A percentile compares a stretch with the other conserved stretches of the same genome.
Conservation (phyloP, 805 yeast species). For the Nakazawaea ernobii region DNA sequence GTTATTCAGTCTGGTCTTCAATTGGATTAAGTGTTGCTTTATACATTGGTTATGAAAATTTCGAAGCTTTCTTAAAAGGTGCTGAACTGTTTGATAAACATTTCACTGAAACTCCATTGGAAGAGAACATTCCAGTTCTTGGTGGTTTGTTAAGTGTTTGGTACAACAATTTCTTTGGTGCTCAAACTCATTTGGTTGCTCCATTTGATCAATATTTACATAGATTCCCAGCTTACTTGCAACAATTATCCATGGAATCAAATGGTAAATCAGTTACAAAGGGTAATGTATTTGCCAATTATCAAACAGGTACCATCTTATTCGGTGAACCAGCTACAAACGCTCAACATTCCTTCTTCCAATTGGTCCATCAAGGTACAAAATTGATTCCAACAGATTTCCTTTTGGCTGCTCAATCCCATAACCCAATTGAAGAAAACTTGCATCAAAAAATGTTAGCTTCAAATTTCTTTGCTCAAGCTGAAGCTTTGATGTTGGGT, state of each 20-base stretch:
- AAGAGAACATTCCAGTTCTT: slow-evolving; percentile 84
- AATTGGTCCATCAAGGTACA: slow-evolving; percentile 98
- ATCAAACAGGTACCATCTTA: slow-evolving; percentile 92
- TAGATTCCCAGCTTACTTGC: slow-evolving; percentile 99
- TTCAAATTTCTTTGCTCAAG: slow-evolving; percentile 98
- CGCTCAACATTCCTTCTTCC: slow-evolving; percentile 99
- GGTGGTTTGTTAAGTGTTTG: slow-evolving; percentile 95
- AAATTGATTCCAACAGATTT: slow-evolving; percentile 96
- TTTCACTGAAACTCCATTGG: slow-evolving; percentile 77
- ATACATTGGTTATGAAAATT: slow-evolving; percentile 93
- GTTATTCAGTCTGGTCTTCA: slow-evolving; percentile 99
- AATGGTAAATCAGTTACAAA: slow-evolving; percentile 97
- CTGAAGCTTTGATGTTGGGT: slow-evolving; percentile 97
- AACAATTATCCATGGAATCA: slow-evolving; percentile 98
- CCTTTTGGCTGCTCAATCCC: slow-evolving; percentile 94
- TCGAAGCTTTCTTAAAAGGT: slow-evolving; percentile 88
- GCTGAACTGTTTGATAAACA: slow-evolving; percentile 97
- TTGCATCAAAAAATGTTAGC: slow-evolving; percentile 97
- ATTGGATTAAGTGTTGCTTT: slow-evolving; percentile 94
- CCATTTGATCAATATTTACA: slow-evolving; percentile 98
- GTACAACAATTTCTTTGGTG: slow-evolving; percentile 98
- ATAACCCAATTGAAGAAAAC: slow-evolving; percentile 93
- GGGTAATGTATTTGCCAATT: slow-evolving; percentile 83
- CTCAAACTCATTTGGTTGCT: slow-evolving; percentile 97
- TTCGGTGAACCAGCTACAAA: slow-evolving; percentile 99